Percentiles rank a stretch among this genome's conserved stretches.
Evolutionary conservation across 306 rosid genomes (phyloP).

Genomic region (Quercus suber): DNA sequence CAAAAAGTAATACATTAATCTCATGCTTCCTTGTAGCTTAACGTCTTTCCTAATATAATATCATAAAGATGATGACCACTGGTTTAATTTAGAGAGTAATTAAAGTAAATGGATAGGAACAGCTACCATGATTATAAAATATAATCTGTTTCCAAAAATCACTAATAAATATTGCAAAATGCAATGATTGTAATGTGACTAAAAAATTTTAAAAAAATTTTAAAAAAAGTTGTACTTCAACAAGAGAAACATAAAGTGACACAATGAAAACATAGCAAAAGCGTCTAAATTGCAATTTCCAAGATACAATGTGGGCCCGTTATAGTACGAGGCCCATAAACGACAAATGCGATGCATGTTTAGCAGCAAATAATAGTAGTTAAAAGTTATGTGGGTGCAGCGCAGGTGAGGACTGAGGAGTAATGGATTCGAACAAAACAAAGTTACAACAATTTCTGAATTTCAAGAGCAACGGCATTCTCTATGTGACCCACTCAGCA

Average conservation of each 20-base stretch:
- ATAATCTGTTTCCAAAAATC: neutral
- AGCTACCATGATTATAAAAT: neutral
- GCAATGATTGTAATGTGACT: constrained; percentile 13
- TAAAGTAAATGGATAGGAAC: neutral
- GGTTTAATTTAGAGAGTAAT: neutral
- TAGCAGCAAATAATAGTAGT: neutral
- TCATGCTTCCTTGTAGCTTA: neutral
- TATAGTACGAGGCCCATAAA: constrained; percentile 25
- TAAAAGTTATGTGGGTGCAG: neutral
- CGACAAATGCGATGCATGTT: constrained; percentile 28
- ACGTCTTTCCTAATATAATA: neutral
- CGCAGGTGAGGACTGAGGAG: neutral
- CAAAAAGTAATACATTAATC: constrained; percentile 11
- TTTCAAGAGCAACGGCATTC: neutral
- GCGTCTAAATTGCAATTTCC: constrained; percentile 2
- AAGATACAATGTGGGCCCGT: constrained; percentile 7
- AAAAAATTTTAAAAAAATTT: neutral
- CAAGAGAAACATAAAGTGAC: neutral
- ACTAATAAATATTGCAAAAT: neutral
- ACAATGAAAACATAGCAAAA: neutral
- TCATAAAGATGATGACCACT: neutral
- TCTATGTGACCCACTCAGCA: constrained; percentile 8
- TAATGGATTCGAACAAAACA: neutral
- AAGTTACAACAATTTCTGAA: neutral
- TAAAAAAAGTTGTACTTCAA: too few relatives aligned